A percentile compares a stretch with the other conserved stretches of the same genome.
Conservation (phyloP, 1,139 yeast species). For the Blastobotrys arbuscula region DNA sequence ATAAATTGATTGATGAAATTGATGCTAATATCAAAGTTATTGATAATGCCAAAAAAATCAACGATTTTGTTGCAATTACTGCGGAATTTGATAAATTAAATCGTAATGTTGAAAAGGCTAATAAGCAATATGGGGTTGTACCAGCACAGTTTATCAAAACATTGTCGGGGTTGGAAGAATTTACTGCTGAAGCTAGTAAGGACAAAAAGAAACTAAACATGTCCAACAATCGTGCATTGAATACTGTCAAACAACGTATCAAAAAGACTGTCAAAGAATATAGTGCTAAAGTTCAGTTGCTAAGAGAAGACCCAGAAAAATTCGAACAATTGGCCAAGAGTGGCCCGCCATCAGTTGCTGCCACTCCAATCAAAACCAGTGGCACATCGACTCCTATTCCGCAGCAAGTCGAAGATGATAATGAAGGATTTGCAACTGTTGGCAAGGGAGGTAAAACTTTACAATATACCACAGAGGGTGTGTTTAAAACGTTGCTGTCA, state of each 20-base stretch:
- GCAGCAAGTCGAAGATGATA: constrained; percentile 23
- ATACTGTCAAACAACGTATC: constrained; percentile 82
- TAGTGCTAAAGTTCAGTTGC: constrained; percentile 53
- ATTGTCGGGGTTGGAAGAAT: constrained; percentile 68
- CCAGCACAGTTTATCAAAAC: constrained; percentile 70
- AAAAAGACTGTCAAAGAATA: constrained; percentile 72
- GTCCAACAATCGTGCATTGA: constrained; percentile 79
- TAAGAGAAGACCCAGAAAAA: constrained; percentile 63
- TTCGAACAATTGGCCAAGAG: constrained; percentile 45
- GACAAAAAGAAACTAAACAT: constrained; percentile 75
- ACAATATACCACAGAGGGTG: constrained; percentile 38
- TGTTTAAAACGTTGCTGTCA: constrained; percentile 67
- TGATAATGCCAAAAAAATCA: constrained; percentile 62
- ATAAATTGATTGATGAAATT: constrained; percentile 85
- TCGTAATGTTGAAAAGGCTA: constrained; percentile 59
- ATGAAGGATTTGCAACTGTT: constrained; percentile 39
- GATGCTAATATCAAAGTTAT: constrained; percentile 60
- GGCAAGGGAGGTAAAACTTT: constrained; percentile 40
- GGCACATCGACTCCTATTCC: background rate
- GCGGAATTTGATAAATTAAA: constrained; percentile 72
- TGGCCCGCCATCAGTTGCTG: constrained; percentile 18
- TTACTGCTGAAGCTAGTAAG: constrained; percentile 51
- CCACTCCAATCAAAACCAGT: constrained; percentile 6
- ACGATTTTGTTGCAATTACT: constrained; percentile 76
- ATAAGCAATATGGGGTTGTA: constrained; percentile 63